Conservation (phyloP, 129 eudicot genomes). For the Ambrosia artemisiifolia region DNA sequence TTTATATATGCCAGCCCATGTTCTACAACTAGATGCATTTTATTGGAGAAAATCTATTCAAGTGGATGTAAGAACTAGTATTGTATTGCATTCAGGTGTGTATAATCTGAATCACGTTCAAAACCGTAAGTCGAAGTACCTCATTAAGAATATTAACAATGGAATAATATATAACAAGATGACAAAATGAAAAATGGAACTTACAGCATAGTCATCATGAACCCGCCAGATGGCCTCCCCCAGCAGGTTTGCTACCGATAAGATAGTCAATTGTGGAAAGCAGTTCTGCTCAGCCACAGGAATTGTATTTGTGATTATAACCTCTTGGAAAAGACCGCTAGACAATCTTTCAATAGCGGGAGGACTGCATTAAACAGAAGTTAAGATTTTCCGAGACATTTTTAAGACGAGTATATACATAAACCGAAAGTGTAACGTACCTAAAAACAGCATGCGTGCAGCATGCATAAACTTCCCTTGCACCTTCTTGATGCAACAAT, state of each 20-base stretch:
- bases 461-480: conserved; percentile 97
- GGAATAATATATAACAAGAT: not conserved
- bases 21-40: too few species aligned
- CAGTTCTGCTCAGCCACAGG: conserved; percentile 74
- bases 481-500: conserved; percentile 87
- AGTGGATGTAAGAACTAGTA: too few species aligned
- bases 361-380: conserved; percentile 53
- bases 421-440: conserved; percentile 25
- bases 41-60: too few species aligned
- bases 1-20: too few species aligned
- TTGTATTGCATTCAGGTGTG: too few species aligned
- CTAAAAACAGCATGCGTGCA: conserved; percentile 92
- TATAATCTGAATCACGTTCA: too few species aligned
- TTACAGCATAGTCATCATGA: conserved; percentile 90
- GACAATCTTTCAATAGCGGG: conserved; percentile 97
- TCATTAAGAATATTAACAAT: too few species aligned
- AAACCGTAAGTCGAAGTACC: too few species aligned
- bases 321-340: conserved; percentile 94
- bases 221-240: conserved; percentile 98
- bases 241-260: conserved; percentile 93
- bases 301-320: conserved; percentile 86
- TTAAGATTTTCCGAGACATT: not conserved
- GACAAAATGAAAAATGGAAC: conserved; percentile 29
- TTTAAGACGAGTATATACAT: not conserved
- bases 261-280: conserved; percentile 84